A percentile compares a stretch with the other conserved stretches of the same genome.
phyloP scores from a whole-genome alignment of 2,329 filamentous ascomycete genomes.

The Sclerotinia subarctica region DNA sequence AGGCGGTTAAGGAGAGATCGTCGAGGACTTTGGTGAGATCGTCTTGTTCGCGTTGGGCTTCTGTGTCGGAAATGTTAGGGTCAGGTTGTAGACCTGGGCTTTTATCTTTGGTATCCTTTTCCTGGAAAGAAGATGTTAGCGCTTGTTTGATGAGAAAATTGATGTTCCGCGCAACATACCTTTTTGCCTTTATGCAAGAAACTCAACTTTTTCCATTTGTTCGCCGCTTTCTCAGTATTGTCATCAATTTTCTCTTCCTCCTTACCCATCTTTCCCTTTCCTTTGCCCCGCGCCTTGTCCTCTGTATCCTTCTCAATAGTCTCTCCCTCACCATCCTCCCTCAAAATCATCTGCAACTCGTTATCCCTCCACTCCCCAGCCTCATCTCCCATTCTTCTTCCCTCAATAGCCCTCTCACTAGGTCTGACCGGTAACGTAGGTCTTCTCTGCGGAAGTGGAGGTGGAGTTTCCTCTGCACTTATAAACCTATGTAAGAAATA shows the following conservation, averaged over 20 bases:
- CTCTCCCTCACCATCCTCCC: slow-evolving; percentile 46
- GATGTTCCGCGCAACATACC: slow-evolving; percentile 24
- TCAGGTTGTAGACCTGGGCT: slow-evolving; percentile 38
- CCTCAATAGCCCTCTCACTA: background rate
- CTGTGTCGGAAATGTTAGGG: slow-evolving; percentile 40
- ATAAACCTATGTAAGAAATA: slow-evolving; percentile 56
- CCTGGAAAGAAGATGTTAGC: slow-evolving; percentile 40
- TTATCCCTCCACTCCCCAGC: slow-evolving; percentile 33
- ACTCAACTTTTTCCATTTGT: slow-evolving; percentile 43
- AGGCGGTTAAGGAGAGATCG: slow-evolving; percentile 75
- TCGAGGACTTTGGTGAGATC: slow-evolving; percentile 80
- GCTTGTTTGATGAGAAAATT: background rate
- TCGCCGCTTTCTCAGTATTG: slow-evolving; percentile 36
- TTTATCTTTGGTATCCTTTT: slow-evolving; percentile 40
- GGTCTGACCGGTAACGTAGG: slow-evolving; percentile 21
- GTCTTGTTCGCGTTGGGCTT: slow-evolving; percentile 53
- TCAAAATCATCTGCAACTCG: slow-evolving; percentile 42
- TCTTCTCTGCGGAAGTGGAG: slow-evolving; percentile 48
- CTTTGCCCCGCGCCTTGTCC: slow-evolving; percentile 43
- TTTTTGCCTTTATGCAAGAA: slow-evolving; percentile 38
- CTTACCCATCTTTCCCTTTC: slow-evolving; percentile 32
- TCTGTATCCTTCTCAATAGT: slow-evolving; percentile 36
- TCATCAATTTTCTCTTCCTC: slow-evolving; percentile 34
- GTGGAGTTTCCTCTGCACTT: slow-evolving; percentile 46
- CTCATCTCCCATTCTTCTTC: background rate